Evolutionary conservation across 2,329 filamentous ascomycete genomes (phyloP), one percentile per base, ranked within the genome.

Genomic region (Ploettnerulaceae sp.): DNA sequence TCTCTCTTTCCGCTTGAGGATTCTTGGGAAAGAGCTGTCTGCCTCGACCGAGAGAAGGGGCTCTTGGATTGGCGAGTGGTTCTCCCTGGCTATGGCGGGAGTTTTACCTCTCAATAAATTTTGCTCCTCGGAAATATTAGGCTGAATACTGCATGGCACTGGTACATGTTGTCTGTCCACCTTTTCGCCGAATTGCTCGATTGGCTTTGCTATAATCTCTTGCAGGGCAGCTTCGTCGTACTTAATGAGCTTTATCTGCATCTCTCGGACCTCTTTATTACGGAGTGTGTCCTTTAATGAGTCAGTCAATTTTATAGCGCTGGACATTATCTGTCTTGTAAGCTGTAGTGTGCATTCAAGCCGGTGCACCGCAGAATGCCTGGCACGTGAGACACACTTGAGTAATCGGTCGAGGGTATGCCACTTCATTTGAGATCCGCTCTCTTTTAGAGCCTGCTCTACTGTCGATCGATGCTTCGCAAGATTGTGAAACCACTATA

Each of bases 311-410:
- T 14, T 20, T 25, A 24, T 37, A 2, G 34, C 34, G 17, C 17
- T 22, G 3, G 34, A 12, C 34, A 37, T 37, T 22, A 37, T 4
- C 6, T 37, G 7, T 5, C 34, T 12, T 9, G 25, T 7, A 11
- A 9, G 5, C 7, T n/a, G 20, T 3, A 14, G 14, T 14, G 12
- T 8, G 14, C 9, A 14, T 25, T 7, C n/a, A 3, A 12, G 14
- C 12, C 34, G 34, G 14, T 37, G 34, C 9, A 37, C 34, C 11
- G 34, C 34, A 37, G 34, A 12, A 22, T 37, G 34, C 25, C 34
- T 6, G 21, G 25, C 25, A 5, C 25, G 21, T 9, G 14, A 8
- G 12, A 37, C n/a, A 25, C 11, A 8, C 6, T 17, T 2, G 7
- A 37, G 7, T 3, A 37, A 22, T 2, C 9, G 3, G 2, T 14